A percentile compares a stretch with the other conserved stretches of the same genome.
Conservation (phyloP, 2,329 filamentous ascomycete species). For the Cordyceps pruinosa region DNA sequence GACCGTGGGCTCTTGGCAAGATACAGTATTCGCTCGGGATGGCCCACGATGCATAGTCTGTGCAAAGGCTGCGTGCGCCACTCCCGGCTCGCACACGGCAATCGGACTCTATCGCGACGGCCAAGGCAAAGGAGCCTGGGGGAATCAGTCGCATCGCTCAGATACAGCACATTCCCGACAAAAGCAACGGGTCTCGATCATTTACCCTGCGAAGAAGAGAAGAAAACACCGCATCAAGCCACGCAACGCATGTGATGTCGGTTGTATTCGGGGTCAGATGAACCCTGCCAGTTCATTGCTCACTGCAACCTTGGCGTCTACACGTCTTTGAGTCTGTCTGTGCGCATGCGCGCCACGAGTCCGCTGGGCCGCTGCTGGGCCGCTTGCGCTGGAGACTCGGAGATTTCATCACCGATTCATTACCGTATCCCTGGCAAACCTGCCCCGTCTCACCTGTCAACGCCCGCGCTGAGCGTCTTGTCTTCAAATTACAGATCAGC, state of each 20-base stretch:
- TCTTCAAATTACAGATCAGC: neutral
- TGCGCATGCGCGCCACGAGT: neutral
- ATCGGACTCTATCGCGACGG: neutral
- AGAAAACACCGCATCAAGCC: neutral
- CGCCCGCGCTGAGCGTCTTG: neutral
- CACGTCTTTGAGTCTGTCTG: neutral
- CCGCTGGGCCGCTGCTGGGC: neutral
- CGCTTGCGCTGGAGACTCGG: neutral
- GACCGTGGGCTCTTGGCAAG: neutral
- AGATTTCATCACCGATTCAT: conserved; percentile 6
- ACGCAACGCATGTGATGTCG: neutral
- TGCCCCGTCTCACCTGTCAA: neutral
- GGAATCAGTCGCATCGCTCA: neutral
- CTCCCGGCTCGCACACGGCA: neutral
- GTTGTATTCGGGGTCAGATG: neutral
- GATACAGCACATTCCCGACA: neutral
- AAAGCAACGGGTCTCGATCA: neutral
- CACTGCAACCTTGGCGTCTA: neutral
- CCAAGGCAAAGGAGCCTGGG: neutral
- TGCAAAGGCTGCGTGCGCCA: neutral
- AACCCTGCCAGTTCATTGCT: neutral
- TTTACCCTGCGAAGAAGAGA: neutral
- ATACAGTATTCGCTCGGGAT: neutral
- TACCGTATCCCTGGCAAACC: neutral
- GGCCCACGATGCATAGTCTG: neutral